A percentile compares a stretch with the other conserved stretches of the same genome.
Conservation (phyloP, 371 early-diverging fungal genomes). For the Mucor irregularis region DNA sequence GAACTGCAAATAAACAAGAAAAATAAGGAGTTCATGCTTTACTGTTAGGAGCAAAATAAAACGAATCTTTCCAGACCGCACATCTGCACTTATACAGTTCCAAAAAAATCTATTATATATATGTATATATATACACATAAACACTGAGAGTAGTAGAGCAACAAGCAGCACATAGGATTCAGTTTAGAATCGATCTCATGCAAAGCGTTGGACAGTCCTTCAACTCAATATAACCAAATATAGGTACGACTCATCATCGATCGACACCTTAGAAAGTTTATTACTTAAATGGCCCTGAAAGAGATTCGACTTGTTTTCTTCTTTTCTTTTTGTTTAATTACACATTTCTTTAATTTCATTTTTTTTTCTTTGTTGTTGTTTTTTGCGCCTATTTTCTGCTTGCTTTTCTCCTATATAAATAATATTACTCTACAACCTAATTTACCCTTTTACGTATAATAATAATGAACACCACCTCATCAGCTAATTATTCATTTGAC, state of each 20-base stretch:
- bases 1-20: constrained; percentile 21
- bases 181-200: constrained; percentile 47
- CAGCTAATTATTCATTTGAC: constrained; percentile 18
- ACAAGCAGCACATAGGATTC: no score
- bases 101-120: constrained; percentile 1
- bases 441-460: not conserved
- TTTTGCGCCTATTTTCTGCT: constrained; percentile 1
- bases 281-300: constrained; percentile 15
- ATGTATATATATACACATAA: constrained; percentile 1
- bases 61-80: not conserved
- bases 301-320: not conserved
- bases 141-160: no score
- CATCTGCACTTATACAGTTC: not conserved
- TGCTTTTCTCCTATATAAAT: no score
- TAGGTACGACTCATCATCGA: constrained; percentile 31
- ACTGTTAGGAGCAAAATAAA: not conserved
- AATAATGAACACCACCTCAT: constrained; percentile 9
- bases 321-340: not conserved
- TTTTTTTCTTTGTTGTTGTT: constrained; percentile 3
- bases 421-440: no score
- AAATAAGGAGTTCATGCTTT: constrained; percentile 16
- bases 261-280: constrained; percentile 22
- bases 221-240: constrained; percentile 46
- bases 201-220: constrained; percentile 22
- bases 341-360: not conserved